Conservation (phyloP, 2,329 filamentous ascomycete species). For the Alternaria brassicicola region DNA sequence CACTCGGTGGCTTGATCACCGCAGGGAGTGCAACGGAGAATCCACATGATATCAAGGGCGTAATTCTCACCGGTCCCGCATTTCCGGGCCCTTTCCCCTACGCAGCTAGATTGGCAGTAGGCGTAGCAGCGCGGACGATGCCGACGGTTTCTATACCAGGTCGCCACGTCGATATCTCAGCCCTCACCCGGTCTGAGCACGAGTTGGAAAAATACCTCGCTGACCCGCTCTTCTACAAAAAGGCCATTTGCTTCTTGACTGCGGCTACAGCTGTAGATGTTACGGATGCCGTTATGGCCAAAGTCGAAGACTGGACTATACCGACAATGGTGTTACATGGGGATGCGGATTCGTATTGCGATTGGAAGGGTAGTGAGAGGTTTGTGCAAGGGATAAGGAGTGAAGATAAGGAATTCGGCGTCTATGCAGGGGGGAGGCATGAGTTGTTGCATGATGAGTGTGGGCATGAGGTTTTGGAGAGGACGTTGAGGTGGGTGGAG, state of each 20-base stretch:
- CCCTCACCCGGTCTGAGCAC: background rate
- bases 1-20: background rate
- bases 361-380: slow-evolving; percentile 9
- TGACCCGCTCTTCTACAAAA: slow-evolving; percentile 3
- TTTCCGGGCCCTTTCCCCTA: background rate
- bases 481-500: slow-evolving; percentile 1
- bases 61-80: background rate
- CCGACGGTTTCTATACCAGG: background rate
- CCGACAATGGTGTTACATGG: slow-evolving; percentile 12
- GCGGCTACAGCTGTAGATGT: slow-evolving; percentile 11
- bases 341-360: slow-evolving; percentile 12
- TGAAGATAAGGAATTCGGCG: slow-evolving; percentile 1
- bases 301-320: background rate
- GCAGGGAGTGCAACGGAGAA: background rate
- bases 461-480: slow-evolving; percentile 6
- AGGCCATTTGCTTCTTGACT: slow-evolving; percentile 5
- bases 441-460: slow-evolving; percentile 12
- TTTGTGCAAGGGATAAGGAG: slow-evolving; percentile 2
- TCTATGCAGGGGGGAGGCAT: slow-evolving; percentile 10
- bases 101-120: background rate
- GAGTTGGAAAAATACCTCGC: background rate
- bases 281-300: background rate
- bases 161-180: background rate
- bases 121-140: background rate
- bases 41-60: background rate